phyloP scores from a whole-genome alignment of 1,284 basidiomycete genomes.

The Lentinula novae-zelandiae region DNA sequence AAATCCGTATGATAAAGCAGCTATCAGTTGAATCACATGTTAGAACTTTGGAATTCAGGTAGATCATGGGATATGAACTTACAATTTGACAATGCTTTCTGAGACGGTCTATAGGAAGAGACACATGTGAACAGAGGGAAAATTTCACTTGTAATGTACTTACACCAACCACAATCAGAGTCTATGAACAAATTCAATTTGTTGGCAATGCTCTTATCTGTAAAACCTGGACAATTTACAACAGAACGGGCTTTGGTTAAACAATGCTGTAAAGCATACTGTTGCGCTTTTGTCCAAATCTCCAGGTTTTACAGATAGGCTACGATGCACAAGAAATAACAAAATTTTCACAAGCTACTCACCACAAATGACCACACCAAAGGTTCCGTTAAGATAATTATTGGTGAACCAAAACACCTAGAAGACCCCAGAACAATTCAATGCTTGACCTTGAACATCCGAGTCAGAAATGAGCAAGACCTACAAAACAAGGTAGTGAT shows the following conservation, averaged over 20 bases:
- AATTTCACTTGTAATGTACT: background rate
- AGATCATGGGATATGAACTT: background rate
- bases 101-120: background rate
- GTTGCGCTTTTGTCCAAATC: no score
- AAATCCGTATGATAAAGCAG: constrained; percentile 12
- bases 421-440: no score
- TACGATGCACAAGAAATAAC: no score
- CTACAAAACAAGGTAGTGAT: background rate
- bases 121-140: background rate
- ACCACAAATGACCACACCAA: constrained; percentile 10
- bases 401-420: constrained; percentile 6
- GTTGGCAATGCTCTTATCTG: background rate
- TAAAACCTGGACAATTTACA: background rate
- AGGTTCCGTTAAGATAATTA: constrained; percentile 1
- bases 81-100: constrained; percentile 14
- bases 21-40: no score
- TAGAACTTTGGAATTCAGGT: no score
- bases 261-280: no score
- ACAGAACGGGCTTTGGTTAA: no score
- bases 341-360: background rate
- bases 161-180: background rate
- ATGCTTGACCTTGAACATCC: no score
- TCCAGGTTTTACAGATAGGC: no score
- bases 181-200: background rate
- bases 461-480: no score